Evolutionary conservation across 1,139 yeast genomes (phyloP).

Genomic region (Candida pseudoviswanathii): DNA sequence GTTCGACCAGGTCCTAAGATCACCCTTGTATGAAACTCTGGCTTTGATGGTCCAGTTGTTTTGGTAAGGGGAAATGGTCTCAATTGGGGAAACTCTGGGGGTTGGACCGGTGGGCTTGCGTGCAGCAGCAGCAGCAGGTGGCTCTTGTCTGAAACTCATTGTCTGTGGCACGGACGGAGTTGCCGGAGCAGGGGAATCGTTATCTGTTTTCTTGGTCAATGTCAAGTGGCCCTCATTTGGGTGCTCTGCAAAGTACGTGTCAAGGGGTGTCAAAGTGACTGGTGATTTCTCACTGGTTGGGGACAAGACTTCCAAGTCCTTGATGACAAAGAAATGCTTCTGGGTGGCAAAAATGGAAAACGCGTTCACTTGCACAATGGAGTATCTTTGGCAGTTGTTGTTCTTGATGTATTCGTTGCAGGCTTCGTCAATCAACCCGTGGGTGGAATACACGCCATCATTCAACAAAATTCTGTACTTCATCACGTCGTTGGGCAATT

Average conservation of each 20-base stretch:
- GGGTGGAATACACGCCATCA: slow-evolving; percentile 65
- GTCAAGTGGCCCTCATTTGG: slow-evolving; percentile 52
- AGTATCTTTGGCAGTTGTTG: slow-evolving; percentile 40
- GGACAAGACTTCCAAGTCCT: slow-evolving; percentile 50
- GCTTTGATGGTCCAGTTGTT: slow-evolving; percentile 92
- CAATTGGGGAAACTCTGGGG: slow-evolving; percentile 67
- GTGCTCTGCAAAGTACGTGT: slow-evolving; percentile 54
- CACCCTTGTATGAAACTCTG: slow-evolving; percentile 85
- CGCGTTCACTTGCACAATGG: slow-evolving; percentile 38
- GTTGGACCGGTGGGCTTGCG: slow-evolving; percentile 19
- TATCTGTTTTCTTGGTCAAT: slow-evolving; percentile 19
- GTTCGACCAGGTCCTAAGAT: slow-evolving; percentile 85
- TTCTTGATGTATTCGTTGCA: slow-evolving; percentile 54
- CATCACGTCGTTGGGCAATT: slow-evolving; percentile 44
- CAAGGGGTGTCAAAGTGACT: slow-evolving; percentile 39
- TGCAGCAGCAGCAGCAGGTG: slow-evolving; percentile 10
- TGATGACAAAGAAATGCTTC: slow-evolving; percentile 58
- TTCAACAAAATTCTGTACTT: slow-evolving; percentile 59
- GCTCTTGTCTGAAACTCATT: slow-evolving; percentile 7
- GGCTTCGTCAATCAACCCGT: slow-evolving; percentile 66
- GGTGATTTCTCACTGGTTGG: slow-evolving; percentile 38
- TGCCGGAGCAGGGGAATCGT: slow-evolving; percentile 16
- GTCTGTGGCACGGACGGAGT: slow-evolving; percentile 15
- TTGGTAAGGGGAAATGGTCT: slow-evolving; percentile 88
- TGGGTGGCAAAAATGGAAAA: slow-evolving; percentile 51